A percentile compares a stretch with the other conserved stretches of the same genome.
Evolutionary conservation across 2,329 filamentous ascomycete species (phyloP).

Genomic region (Fusarium sp.): DNA sequence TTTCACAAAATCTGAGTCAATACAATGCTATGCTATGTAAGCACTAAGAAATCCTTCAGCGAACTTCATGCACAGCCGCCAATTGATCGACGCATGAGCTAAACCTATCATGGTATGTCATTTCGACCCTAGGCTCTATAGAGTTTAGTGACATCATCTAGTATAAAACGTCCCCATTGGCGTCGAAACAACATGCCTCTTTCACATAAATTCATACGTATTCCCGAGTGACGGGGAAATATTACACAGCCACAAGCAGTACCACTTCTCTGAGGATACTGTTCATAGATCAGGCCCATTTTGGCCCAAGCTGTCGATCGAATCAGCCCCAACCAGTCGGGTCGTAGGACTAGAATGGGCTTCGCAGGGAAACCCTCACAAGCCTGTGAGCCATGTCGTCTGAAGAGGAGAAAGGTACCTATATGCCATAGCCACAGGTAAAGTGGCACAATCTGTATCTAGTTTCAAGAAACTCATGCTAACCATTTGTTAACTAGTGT

Average conservation of each 20-base stretch:
- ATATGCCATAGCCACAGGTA: too few species aligned
- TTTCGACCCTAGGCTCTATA: background rate
- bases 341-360: background rate
- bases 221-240: background rate
- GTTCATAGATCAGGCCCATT: accelerated
- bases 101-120: background rate
- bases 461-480: background rate
- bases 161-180: background rate
- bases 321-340: background rate
- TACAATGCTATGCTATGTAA: background rate
- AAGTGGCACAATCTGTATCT: background rate
- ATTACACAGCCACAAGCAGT: background rate
- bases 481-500: background rate
- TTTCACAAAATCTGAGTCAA: background rate
- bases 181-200: conserved; percentile 5
- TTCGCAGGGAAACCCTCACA: conserved; percentile 7
- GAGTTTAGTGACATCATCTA: background rate
- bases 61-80: background rate
- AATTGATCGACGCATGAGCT: background rate
- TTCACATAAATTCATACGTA: background rate
- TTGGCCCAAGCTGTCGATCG: background rate
- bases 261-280: too few species aligned
- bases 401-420: conserved; percentile 6
- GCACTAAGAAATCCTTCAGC: background rate
- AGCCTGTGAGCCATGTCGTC: conserved; percentile 5